phyloP scores from a whole-genome alignment of 306 rosid species.

The Macrotyloma uniflorum region DNA sequence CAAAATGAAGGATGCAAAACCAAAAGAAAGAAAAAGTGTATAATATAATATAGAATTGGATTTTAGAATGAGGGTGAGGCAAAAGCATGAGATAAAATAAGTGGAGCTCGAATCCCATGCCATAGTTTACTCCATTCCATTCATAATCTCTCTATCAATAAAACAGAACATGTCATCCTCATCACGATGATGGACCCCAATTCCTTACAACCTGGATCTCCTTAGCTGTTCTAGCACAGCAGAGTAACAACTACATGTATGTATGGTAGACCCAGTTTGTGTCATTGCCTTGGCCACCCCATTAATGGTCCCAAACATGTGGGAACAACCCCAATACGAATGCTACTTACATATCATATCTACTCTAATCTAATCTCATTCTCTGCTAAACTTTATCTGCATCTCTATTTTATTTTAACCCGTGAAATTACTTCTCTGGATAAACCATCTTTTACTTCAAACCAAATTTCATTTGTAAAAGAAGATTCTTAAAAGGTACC shows the following conservation, averaged over 20 bases:
- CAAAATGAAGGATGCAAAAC: too few species aligned
- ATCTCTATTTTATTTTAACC: too few species aligned
- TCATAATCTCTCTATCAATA: slow-evolving; percentile 43
- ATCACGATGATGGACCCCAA: slow-evolving; percentile 39
- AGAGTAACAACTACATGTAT: slow-evolving; percentile 45
- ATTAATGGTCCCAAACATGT: slow-evolving; percentile 52
- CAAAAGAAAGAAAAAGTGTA: not conserved
- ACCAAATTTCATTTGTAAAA: not conserved
- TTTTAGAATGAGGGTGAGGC: not conserved
- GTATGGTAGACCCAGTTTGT: slow-evolving; percentile 30
- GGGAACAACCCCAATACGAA: slow-evolving; percentile 37
- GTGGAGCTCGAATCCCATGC: slow-evolving; percentile 36
- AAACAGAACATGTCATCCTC: slow-evolving; percentile 43
- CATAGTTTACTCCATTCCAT: slow-evolving; percentile 11
- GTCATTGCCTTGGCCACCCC: slow-evolving; percentile 4
- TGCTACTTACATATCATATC: not conserved
- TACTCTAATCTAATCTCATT: too few species aligned
- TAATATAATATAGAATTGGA: slow-evolving; percentile 8
- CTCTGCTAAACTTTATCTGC: too few species aligned
- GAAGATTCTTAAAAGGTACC: not conserved
- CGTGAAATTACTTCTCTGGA: too few species aligned
- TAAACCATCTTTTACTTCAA: not conserved
- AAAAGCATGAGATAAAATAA: slow-evolving; percentile 15
- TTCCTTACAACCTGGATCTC: slow-evolving; percentile 52
- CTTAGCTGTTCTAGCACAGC: slow-evolving; percentile 61